A percentile compares a stretch with the other conserved stretches of the same genome.
These are phyloP conservation scores for Plasmodium ovale DNA, from an alignment of 169 alveolate genomes.

Conservation along the genomic window DNA sequence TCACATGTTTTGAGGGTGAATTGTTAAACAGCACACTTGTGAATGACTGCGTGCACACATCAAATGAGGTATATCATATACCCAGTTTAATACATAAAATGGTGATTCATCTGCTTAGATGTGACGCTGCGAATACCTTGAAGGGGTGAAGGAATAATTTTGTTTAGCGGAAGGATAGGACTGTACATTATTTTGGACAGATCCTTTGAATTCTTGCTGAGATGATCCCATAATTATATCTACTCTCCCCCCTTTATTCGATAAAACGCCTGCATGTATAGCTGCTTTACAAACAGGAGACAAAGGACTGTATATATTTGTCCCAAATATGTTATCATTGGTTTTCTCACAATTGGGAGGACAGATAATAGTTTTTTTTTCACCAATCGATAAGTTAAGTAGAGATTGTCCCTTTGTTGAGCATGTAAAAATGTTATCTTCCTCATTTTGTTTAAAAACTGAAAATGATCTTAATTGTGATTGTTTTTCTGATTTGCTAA, in stretches of 20 bases:
- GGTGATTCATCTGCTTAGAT: no score
- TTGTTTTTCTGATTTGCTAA: slow-evolving; percentile 43
- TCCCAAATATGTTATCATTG: slow-evolving; percentile 79
- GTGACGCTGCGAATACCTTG: neutral
- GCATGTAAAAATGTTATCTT: slow-evolving; percentile 78
- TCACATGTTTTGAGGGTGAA: no score
- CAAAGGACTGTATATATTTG: slow-evolving; percentile 89
- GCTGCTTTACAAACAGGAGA: slow-evolving; percentile 93
- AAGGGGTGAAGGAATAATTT: slow-evolving; percentile 24
- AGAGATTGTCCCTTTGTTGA: slow-evolving; percentile 84
- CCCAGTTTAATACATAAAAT: no score
- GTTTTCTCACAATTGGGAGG: slow-evolving; percentile 88
- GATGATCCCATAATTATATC: slow-evolving; percentile 25
- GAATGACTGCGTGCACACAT: no score
- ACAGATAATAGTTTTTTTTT: slow-evolving; percentile 82
- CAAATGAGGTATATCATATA: no score
- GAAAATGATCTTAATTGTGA: slow-evolving; percentile 88
- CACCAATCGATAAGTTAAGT: slow-evolving; percentile 84
- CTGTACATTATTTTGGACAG: slow-evolving; percentile 44
- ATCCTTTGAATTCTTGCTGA: slow-evolving; percentile 43
- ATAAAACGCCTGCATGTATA: slow-evolving; percentile 84
- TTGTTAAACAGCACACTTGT: no score
- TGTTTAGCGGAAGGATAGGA: slow-evolving; percentile 18
- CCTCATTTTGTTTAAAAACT: slow-evolving; percentile 83
- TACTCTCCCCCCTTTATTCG: slow-evolving; percentile 83